Evolutionary conservation across 2,329 filamentous ascomycete genomes (phyloP).

Genomic region (Neofusicoccum parvum): DNA sequence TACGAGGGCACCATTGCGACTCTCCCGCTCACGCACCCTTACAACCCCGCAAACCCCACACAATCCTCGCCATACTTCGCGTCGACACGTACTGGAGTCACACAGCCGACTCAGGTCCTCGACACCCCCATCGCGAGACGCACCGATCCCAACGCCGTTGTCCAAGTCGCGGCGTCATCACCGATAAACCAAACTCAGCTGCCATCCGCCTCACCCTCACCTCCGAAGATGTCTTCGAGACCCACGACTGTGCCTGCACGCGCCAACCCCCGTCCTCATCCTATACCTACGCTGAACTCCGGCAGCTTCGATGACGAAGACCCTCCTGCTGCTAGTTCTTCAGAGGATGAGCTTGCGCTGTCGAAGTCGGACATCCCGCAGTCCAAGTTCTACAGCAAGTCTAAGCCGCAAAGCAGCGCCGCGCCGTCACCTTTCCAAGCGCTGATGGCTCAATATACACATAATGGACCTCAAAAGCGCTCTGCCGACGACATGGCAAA

Average conservation of each 20-base stretch:
- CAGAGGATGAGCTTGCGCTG: constrained; percentile 53
- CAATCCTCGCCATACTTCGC: not conserved
- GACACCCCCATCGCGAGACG: constrained; percentile 43
- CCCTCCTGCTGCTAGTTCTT: constrained; percentile 42
- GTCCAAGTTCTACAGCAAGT: constrained; percentile 53
- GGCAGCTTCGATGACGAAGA: constrained; percentile 46
- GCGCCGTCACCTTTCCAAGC: not conserved
- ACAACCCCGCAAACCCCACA: not conserved
- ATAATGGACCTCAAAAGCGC: constrained; percentile 30
- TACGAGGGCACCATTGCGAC: constrained; percentile 56
- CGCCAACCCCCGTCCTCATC: constrained; percentile 29
- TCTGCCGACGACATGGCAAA: constrained; percentile 33
- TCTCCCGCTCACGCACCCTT: constrained; percentile 25
- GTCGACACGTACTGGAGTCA: constrained; percentile 30
- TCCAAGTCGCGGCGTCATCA: constrained; percentile 91
- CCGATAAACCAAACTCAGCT: constrained; percentile 52
- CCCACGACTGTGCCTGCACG: constrained; percentile 41
- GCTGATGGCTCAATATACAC: not conserved
- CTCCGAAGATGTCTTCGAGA: constrained; percentile 35
- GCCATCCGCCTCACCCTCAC: constrained; percentile 47
- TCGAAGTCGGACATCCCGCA: constrained; percentile 62
- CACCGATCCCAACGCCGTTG: constrained; percentile 40
- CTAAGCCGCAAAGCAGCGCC: constrained; percentile 22
- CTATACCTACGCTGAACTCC: constrained; percentile 57
- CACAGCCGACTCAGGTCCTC: constrained; percentile 65